phyloP scores from a whole-genome alignment of 306 rosid species.

The Canavalia gladiata region DNA sequence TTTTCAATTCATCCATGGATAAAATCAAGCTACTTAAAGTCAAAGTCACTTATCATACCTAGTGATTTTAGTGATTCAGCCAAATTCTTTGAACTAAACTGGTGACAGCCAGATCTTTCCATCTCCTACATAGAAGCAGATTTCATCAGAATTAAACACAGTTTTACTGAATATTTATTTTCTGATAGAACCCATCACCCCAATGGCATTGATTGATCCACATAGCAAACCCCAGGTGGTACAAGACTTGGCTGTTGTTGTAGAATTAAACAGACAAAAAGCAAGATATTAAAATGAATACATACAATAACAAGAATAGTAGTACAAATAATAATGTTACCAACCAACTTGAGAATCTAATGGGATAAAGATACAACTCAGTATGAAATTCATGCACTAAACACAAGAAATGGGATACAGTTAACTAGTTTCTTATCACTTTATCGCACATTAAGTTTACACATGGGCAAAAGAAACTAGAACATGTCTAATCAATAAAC shows the following conservation, averaged over 20 bases:
- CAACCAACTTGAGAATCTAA: conserved; percentile 31
- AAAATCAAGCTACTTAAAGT: conserved; percentile 48
- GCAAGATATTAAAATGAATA: conserved; percentile 21
- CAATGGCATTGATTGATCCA: conserved; percentile 21
- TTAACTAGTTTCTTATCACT: neutral
- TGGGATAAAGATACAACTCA: conserved; percentile 11
- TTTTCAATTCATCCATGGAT: conserved; percentile 7
- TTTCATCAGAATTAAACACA: conserved; percentile 44
- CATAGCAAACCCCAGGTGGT: conserved; percentile 21
- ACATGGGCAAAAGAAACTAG: neutral
- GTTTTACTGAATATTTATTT: conserved; percentile 1
- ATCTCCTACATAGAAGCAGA: conserved; percentile 73
- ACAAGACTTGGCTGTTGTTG: conserved; percentile 7
- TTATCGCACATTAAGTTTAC: neutral
- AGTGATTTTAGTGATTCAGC: conserved; percentile 83
- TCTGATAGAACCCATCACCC: conserved; percentile 9
- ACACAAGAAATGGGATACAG: neutral
- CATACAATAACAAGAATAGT: conserved; percentile 19
- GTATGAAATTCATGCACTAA: neutral
- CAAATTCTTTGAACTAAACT: conserved; percentile 63
- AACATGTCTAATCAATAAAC: too few species aligned
- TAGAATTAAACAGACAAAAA: conserved; percentile 29
- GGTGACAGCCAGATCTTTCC: conserved; percentile 76
- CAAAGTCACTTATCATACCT: conserved; percentile 62
- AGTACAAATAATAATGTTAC: conserved; percentile 16